Evolutionary conservation across 495 filamentous ascomycete genomes (phyloP).

Genomic region (Talaromyces stipitatus): DNA sequence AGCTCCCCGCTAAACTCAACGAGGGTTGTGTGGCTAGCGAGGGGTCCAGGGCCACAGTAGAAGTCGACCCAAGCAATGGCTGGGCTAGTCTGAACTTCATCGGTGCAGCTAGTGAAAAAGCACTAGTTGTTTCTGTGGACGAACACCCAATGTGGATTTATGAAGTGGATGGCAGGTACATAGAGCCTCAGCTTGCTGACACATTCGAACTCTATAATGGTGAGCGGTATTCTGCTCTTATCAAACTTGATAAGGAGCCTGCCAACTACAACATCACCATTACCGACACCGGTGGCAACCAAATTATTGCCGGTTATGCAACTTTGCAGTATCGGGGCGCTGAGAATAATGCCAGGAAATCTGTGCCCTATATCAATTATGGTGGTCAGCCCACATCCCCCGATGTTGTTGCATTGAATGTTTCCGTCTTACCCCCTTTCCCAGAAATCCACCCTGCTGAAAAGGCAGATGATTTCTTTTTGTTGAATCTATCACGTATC

Average conservation of each 20-base stretch:
- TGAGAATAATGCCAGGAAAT: conserved; percentile 5
- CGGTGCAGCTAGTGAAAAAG: conserved; percentile 28
- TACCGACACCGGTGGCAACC: conserved; percentile 19
- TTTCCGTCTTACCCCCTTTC: conserved; percentile 31
- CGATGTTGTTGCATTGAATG: conserved; percentile 30
- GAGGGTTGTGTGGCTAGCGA: conserved; percentile 33
- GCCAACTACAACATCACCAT: conserved; percentile 26
- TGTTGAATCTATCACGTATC: conserved; percentile 26
- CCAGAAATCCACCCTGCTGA: conserved; percentile 27
- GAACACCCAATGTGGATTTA: conserved; percentile 35
- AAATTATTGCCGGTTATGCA: conserved; percentile 27
- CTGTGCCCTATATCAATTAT: conserved; percentile 33
- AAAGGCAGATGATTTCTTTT: conserved; percentile 30
- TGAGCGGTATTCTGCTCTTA: conserved; percentile 29
- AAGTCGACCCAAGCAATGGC: conserved; percentile 21
- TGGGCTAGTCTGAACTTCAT: conserved; percentile 47
- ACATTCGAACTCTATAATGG: conserved; percentile 23
- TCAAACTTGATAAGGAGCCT: conserved; percentile 26
- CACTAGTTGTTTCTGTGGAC: conserved; percentile 33
- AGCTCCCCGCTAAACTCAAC: conserved; percentile 28
- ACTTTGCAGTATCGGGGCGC: conserved; percentile 26
- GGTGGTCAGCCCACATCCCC: conserved; percentile 24
- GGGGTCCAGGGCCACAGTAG: conserved; percentile 24
- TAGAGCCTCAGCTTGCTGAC: conserved; percentile 26
- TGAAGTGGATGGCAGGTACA: conserved; percentile 30